A percentile compares a stretch with the other conserved stretches of the same genome.
These are phyloP conservation scores for Pleurotus tuoliensis DNA, from an alignment of 768 basidiomycete genomes.

Conservation along the genomic window DNA sequence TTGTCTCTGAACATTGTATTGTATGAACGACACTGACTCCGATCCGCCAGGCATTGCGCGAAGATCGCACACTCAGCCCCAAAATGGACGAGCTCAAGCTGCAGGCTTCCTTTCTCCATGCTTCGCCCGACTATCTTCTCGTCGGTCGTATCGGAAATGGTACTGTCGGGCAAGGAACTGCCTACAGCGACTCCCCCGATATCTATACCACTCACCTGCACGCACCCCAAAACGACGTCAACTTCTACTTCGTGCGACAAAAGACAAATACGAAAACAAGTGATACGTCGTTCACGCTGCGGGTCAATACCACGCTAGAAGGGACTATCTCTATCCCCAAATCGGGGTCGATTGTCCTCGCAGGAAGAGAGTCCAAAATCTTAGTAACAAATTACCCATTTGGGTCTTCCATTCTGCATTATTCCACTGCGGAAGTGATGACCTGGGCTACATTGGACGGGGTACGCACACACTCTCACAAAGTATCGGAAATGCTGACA, in stretches of 20 bases:
- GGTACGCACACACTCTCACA: conserved; percentile 9
- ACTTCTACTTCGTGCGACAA: conserved; percentile 62
- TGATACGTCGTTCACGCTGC: conserved; percentile 36
- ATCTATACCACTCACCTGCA: conserved; percentile 50
- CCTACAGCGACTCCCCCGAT: conserved; percentile 30
- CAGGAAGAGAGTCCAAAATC: conserved; percentile 61
- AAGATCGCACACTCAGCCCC: conserved; percentile 48
- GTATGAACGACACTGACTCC: not conserved
- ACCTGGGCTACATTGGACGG: conserved; percentile 37
- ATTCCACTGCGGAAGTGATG: conserved; percentile 60
- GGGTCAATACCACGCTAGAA: conserved; percentile 42
- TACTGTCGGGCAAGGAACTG: conserved; percentile 32
- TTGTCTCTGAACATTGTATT: not conserved
- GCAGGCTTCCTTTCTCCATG: conserved; percentile 61
- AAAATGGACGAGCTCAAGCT: conserved; percentile 66
- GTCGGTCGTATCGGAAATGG: conserved; percentile 60
- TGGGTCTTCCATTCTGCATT: conserved; percentile 47
- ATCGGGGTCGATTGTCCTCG: conserved; percentile 44
- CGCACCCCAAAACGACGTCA: conserved; percentile 48
- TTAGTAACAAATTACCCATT: conserved; percentile 62
- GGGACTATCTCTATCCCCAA: conserved; percentile 38
- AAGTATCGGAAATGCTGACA: not conserved
- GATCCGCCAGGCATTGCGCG: conserved; percentile 38
- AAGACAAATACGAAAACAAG: conserved; percentile 40
- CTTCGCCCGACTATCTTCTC: conserved; percentile 59